phyloP scores from a whole-genome alignment of 1,139 yeast genomes.

The Taiozyma sp. region DNA sequence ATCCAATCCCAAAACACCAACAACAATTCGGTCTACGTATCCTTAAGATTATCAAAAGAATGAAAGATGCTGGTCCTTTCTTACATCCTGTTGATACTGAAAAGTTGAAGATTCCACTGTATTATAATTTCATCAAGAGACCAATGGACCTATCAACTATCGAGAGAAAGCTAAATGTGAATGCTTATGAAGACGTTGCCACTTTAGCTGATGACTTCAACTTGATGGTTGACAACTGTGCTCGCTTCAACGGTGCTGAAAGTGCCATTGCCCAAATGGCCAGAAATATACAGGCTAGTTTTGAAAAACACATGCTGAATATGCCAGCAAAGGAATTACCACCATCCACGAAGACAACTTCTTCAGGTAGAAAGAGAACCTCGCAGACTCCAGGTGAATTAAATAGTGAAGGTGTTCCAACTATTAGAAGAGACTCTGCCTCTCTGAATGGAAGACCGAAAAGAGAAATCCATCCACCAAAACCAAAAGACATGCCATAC shows the following conservation, averaged over 20 bases:
- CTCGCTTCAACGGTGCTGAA: conserved; percentile 77
- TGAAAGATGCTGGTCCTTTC: conserved; percentile 92
- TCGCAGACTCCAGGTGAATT: conserved; percentile 26
- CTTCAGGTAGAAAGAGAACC: conserved; percentile 21
- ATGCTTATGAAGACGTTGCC: conserved; percentile 66
- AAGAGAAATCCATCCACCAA: conserved; percentile 95
- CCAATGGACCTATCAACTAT: conserved; percentile 96
- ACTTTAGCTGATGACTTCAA: conserved; percentile 77
- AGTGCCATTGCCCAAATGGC: conserved; percentile 90
- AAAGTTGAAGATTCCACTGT: conserved; percentile 85
- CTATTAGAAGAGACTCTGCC: conserved; percentile 56
- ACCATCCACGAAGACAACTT: conserved; percentile 23
- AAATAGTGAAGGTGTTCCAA: conserved; percentile 44
- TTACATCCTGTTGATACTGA: conserved; percentile 84
- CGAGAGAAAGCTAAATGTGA: conserved; percentile 65
- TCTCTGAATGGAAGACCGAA: conserved; percentile 66
- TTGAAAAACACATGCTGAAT: conserved; percentile 88
- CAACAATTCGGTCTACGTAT: conserved; percentile 53
- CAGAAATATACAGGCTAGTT: conserved; percentile 79
- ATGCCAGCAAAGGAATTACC: conserved; percentile 79
- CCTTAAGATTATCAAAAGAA: conserved; percentile 75
- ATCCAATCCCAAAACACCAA: conserved; percentile 87
- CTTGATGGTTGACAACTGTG: conserved; percentile 78
- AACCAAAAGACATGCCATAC: conserved; percentile 88
- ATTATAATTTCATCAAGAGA: conserved; percentile 71